phyloP scores from a whole-genome alignment of 176 grass and related monocot genomes.

The Carex scoparia region DNA sequence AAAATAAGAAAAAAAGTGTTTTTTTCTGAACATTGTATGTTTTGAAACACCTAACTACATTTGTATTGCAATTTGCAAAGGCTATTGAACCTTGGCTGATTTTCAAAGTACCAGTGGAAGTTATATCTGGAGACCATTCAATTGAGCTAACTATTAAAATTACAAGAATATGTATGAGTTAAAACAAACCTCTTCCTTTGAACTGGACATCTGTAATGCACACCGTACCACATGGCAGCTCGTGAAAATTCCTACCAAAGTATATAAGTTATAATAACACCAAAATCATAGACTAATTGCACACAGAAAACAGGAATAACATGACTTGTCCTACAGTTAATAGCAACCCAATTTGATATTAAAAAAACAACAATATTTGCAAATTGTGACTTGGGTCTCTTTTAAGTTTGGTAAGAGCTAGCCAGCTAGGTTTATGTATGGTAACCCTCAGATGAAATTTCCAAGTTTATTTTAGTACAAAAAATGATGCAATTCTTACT shows the following conservation, averaged over 20 bases:
- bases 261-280: background rate
- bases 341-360: background rate
- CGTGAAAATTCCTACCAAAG: constrained; percentile 57
- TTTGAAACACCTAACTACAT: background rate
- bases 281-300: background rate
- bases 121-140: background rate
- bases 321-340: background rate
- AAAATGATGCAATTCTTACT: constrained; percentile 33
- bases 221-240: constrained; percentile 69
- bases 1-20: background rate
- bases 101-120: background rate
- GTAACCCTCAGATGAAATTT: background rate
- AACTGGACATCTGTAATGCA: constrained; percentile 68
- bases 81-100: background rate
- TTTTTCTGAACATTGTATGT: background rate
- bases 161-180: background rate
- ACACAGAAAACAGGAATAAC: background rate
- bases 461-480: background rate
- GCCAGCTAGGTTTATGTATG: background rate
- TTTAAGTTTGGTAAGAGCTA: background rate
- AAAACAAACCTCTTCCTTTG: constrained; percentile 80
- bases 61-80: background rate
- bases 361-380: background rate
- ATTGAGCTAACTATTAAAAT: background rate
- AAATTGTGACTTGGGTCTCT: background rate